Conservation (phyloP, 305 asterid species). For the Fraxinus ornus region DNA sequence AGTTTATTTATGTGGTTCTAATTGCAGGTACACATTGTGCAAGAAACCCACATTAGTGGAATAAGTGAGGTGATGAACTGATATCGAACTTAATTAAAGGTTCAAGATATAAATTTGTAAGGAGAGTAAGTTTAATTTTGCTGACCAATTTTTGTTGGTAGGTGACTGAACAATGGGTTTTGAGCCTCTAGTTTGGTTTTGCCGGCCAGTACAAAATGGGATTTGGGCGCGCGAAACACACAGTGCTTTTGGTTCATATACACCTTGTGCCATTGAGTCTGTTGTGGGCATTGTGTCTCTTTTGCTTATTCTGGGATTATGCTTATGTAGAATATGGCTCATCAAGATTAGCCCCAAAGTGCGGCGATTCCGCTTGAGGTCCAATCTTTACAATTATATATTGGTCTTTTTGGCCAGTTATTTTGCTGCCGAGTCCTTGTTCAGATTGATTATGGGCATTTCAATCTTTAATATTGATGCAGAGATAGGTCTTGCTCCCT, state of each 20-base stretch:
- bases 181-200: conserved; percentile 69
- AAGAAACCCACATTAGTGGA: background rate
- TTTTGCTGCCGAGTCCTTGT: conserved; percentile 76
- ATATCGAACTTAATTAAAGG: conserved; percentile 5
- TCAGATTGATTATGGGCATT: conserved; percentile 64
- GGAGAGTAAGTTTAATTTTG: background rate
- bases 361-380: conserved; percentile 59
- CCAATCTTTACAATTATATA: conserved; percentile 59
- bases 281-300: conserved; percentile 66
- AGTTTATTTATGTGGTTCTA: background rate
- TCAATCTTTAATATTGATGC: conserved; percentile 67
- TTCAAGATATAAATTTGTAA: conserved; percentile 13
- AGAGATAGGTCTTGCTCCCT: conserved; percentile 64
- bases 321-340: conserved; percentile 65
- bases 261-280: conserved; percentile 80
- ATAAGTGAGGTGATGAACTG: background rate
- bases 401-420: conserved; percentile 55
- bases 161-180: conserved; percentile 49
- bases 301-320: conserved; percentile 58
- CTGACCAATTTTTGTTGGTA: conserved; percentile 11
- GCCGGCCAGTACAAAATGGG: conserved; percentile 75
- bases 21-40: conserved; percentile 15
- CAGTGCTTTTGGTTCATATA: conserved; percentile 78
- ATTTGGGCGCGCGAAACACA: conserved; percentile 67
- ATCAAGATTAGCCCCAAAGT: conserved; percentile 42